Evolutionary conservation across 2,329 filamentous ascomycete species (phyloP), one percentile per base, ranked within the genome.

Genomic region (Alternaria viburni): DNA sequence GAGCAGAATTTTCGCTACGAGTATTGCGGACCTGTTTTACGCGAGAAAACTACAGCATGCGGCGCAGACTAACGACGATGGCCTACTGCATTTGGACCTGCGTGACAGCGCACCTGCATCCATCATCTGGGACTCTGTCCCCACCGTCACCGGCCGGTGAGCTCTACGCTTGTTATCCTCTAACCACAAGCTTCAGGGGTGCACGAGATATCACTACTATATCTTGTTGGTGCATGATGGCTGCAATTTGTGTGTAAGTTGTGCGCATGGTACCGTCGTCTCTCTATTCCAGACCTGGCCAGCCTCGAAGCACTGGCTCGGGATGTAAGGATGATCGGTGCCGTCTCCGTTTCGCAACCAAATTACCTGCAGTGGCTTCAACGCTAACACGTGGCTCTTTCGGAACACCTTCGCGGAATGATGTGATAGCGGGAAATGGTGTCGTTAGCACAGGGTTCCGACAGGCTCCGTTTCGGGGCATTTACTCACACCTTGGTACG

Each of bases 401-500:
- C 28, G 49, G 46, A 28, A 19, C 21, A 26, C 13, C 21, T 49
- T 45, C 21, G 10, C 43, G 21, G n/a, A 30, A 60, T 47, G 23
- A 54, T 54, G 51, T 17, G 13, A 44, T 56, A 17, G 28, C 43
- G 41, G 12, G 8, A 47, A 47, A 46, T 32, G 49, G 30, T 41
- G 30, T 49, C n/a, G 28, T 36, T 46, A 54, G 57, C 54, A 30
- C 41, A 30, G 41, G 36, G 54, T 56, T 46, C 43, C 15, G 17
- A 52, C 8, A 19, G 50, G 28, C 51, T 60, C 30, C 21, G 30
- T 60, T 30, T 56, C 57, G 44, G 30, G 13, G 50, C 57, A 41
- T 52, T 60, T 60, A 32, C 57, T 57, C 45, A 60, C 28, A 60
- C 47, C 23, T 28, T 60, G 57, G 57, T 60, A 60, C 57, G 57